phyloP scores from a whole-genome alignment of 2,329 filamentous ascomycete species.

The Sporothrix dimorphospora region DNA sequence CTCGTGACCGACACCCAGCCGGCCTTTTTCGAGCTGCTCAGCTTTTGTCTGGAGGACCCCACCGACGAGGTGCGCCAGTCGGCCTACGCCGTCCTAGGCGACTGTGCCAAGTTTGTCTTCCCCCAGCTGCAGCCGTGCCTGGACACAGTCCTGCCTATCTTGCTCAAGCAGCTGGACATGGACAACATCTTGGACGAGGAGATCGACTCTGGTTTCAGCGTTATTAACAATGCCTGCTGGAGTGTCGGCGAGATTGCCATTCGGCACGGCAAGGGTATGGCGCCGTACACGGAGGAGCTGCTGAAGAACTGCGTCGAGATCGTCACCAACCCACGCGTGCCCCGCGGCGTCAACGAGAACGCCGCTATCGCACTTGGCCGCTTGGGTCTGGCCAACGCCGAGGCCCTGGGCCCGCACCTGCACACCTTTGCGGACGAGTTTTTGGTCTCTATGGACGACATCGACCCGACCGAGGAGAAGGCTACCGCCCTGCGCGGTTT shows the following conservation, averaged over 20 bases:
- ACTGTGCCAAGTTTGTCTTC: conserved; percentile 93
- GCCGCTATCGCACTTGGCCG: conserved; percentile 90
- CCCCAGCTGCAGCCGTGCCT: conserved; percentile 76
- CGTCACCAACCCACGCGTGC: conserved; percentile 81
- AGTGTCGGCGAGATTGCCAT: conserved; percentile 90
- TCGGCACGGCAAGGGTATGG: conserved; percentile 73
- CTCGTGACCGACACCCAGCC: conserved; percentile 77
- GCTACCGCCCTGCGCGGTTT: conserved; percentile 92
- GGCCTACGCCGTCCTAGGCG: conserved; percentile 89
- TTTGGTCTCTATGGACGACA: conserved; percentile 77
- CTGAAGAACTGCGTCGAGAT: conserved; percentile 80
- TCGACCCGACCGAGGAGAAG: conserved; percentile 91
- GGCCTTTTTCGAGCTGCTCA: conserved; percentile 86
- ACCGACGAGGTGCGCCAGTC: conserved; percentile 95
- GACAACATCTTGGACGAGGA: conserved; percentile 76
- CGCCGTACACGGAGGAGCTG: conserved; percentile 74
- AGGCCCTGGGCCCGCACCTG: conserved; percentile 77
- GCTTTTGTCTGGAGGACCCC: conserved; percentile 88
- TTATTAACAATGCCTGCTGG: conserved; percentile 99
- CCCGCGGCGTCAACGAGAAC: conserved; percentile 87
- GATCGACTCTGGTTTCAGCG: conserved; percentile 82
- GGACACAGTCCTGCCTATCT: conserved; percentile 71
- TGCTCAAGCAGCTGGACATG: conserved; percentile 87
- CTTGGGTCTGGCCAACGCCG: conserved; percentile 77
- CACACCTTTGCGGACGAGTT: conserved; percentile 81